These are phyloP conservation scores for Thuidium tamariscinum DNA, from an alignment of 225 moss, liverwort and hornwort genomes.

Conservation along the genomic window DNA sequence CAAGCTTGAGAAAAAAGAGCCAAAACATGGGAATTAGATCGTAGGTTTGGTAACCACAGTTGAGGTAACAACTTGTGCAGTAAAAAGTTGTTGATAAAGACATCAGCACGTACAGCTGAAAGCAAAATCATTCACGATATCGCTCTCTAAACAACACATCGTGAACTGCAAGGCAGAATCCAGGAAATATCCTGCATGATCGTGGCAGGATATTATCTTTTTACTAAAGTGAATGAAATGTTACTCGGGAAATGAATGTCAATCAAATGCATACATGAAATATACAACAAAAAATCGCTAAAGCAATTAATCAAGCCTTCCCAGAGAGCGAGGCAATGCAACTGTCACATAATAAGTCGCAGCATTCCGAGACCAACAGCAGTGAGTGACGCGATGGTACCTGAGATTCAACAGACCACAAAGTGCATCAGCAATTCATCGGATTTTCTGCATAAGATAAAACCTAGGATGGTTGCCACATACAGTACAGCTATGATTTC, in stretches of 20 bases:
- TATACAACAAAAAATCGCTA: background rate
- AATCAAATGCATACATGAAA: background rate
- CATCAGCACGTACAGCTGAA: background rate
- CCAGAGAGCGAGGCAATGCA: background rate
- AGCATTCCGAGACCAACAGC: slow-evolving; percentile 93
- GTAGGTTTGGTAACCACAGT: background rate
- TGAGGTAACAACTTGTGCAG: background rate
- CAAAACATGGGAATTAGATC: background rate
- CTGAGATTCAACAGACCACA: slow-evolving; percentile 36
- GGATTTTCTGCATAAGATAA: background rate
- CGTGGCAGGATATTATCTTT: background rate
- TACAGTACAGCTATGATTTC: background rate
- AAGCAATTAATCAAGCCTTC: background rate
- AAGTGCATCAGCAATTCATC: slow-evolving; percentile 3
- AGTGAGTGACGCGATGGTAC: slow-evolving; percentile 84
- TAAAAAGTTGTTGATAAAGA: background rate
- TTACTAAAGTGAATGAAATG: background rate
- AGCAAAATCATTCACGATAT: background rate
- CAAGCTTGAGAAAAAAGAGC: background rate
- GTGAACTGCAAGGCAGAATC: background rate
- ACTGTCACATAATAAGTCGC: slow-evolving; percentile 71
- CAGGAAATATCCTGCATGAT: background rate
- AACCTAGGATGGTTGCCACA: background rate
- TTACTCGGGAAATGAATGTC: background rate
- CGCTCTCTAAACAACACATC: background rate